Evolutionary conservation across 1,284 basidiomycete species (phyloP), one percentile per base, ranked within the genome.

Genomic region (Rhodotorula mucilaginosa): DNA sequence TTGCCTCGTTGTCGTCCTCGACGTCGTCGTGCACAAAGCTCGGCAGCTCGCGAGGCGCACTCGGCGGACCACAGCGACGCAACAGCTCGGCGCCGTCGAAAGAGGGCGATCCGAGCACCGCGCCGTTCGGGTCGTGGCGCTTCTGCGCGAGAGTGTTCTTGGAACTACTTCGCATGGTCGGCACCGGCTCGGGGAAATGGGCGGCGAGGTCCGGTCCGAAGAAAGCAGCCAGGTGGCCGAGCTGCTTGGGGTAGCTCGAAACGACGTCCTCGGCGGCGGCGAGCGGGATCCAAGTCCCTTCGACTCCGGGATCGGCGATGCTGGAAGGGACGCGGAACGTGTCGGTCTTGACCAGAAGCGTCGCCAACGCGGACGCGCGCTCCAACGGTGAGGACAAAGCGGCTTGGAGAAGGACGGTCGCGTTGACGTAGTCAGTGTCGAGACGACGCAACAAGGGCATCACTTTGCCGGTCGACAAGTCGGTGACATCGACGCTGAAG

Each of bases 391-490:
- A 57, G 29, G 62, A 48, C 13, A 64, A 56, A 1, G 63, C 60
- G 7, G 61, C 58, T 8, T 51, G 65, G 2, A 71, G 58, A 21
- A 71, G 70, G 34, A 60, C 52, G n/a, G 65, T 64, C n/a, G 52
- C 66, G 63, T 71, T 71, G 54, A 64, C 34, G 58, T 67, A 71
- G 54, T 65, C 70, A n/a, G 62, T 64, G 59, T 71, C 70, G 49
- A 71, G 49, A 10, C 65, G 65, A 8, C 70, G 70, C 16, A 67
- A n/a, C 58, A 71, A 63, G 21, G 65, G 48, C n/a, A 52, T 23
- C 3, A 52, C 15, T 31, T 46, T 39, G 12, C 39, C 49, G 15
- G 60, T 65, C 7, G 63, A 51, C 19, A 49, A 26, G 51, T 67
- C 65, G 46, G 63, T 58, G 31, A 67, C 62, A 21, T 39, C 13